Evolutionary conservation across 768 basidiomycete species (phyloP).

Genomic region (Leccinellum luteum): DNA sequence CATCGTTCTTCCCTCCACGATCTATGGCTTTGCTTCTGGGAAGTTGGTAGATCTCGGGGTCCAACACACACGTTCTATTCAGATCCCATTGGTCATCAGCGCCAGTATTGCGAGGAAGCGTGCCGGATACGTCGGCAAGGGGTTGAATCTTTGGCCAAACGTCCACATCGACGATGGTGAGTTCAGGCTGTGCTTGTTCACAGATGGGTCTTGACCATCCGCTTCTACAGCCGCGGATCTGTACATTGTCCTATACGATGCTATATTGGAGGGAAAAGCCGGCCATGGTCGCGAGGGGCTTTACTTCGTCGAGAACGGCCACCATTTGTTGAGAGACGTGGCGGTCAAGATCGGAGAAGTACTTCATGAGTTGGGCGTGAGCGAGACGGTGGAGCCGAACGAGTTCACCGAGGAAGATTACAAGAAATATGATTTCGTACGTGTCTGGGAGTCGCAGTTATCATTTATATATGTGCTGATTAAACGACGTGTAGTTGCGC

Average conservation of each 20-base stretch:
- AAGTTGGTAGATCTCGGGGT: constrained; percentile 42
- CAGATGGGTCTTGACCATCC: not conserved
- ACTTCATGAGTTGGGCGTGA: constrained; percentile 17
- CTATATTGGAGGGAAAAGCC: constrained; percentile 22
- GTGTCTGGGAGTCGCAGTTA: not conserved
- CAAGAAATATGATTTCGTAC: constrained; percentile 1
- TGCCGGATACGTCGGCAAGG: constrained; percentile 58
- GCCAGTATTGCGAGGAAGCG: constrained; percentile 46
- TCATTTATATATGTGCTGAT: not conserved
- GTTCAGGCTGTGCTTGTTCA: not conserved
- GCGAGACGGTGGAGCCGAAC: constrained; percentile 33
- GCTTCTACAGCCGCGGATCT: constrained; percentile 33
- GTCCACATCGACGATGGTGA: constrained; percentile 50
- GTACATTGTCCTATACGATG: constrained; percentile 45
- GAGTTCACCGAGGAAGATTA: constrained; percentile 36
- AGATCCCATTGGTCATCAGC: constrained; percentile 50
- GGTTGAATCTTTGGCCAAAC: constrained; percentile 61
- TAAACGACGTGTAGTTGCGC: constrained; percentile 7
- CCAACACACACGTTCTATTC: constrained; percentile 52
- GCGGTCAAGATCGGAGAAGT: constrained; percentile 40
- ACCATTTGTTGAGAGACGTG: constrained; percentile 46
- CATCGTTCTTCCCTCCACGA: constrained; percentile 53
- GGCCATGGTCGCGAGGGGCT: constrained; percentile 42
- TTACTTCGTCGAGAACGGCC: constrained; percentile 54
- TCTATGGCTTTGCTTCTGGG: constrained; percentile 56